Percentiles rank a stretch among this genome's conserved stretches.
Evolutionary conservation across 352 stramenopile species (phyloP).

Genomic region (Phytophthora multivora): DNA sequence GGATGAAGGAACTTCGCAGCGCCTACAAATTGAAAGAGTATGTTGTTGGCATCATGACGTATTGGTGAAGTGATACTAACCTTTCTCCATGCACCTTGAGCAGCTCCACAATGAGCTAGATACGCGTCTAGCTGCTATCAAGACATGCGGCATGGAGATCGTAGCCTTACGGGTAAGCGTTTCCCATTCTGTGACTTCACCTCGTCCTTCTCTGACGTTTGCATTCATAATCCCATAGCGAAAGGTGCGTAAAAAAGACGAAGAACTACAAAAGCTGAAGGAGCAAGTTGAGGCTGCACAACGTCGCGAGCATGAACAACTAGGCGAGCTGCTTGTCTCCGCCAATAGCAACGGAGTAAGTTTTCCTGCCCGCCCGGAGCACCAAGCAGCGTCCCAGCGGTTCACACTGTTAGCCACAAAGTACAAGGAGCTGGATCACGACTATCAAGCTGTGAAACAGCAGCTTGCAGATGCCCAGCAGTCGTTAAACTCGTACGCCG

Average conservation of each 20-base stretch:
- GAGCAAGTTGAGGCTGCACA: conserved; percentile 33
- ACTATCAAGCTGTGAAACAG: conserved; percentile 36
- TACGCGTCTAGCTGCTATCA: conserved; percentile 52
- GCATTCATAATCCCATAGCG: conserved; percentile 33
- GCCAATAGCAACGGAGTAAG: conserved; percentile 14
- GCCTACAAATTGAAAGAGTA: conserved; percentile 50
- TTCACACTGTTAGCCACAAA: conserved; percentile 62
- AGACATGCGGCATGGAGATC: conserved; percentile 67
- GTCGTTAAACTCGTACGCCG: conserved; percentile 30
- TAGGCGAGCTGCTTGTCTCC: conserved; percentile 36
- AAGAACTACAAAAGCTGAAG: conserved; percentile 42
- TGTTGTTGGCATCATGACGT: not conserved
- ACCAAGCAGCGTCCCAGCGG: conserved; percentile 46
- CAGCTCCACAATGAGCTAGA: conserved; percentile 73
- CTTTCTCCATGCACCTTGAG: not conserved
- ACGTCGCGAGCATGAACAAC: conserved; percentile 48
- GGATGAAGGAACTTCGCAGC: conserved; percentile 50
- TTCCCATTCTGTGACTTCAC: not conserved
- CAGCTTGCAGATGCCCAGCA: conserved; percentile 44
- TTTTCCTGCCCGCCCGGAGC: conserved; percentile 4
- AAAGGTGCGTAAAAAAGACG: conserved; percentile 53
- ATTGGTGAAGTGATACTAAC: conserved; percentile 2
- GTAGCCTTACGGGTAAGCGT: conserved; percentile 52
- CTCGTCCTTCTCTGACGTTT: not conserved
- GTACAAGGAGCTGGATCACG: conserved; percentile 67